A percentile compares a stretch with the other conserved stretches of the same genome.
Conservation (phyloP, 352 stramenopile genomes). For the Globisporangium apiculatum region DNA sequence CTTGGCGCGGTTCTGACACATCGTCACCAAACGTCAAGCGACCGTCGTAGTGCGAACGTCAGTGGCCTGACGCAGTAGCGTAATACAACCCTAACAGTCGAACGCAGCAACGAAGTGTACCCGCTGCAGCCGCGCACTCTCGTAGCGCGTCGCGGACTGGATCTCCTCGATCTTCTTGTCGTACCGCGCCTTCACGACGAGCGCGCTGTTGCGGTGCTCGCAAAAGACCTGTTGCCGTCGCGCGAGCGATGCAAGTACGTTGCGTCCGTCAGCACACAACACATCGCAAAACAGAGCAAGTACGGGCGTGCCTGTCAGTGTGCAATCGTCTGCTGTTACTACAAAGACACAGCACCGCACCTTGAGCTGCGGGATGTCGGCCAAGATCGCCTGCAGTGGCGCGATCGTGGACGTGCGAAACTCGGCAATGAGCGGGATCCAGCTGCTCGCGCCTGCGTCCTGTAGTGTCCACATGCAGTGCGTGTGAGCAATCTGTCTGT, state of each 20-base stretch:
- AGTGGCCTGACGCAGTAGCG: too few species aligned
- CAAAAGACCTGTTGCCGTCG: conserved; percentile 31
- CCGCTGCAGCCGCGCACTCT: conserved; percentile 39
- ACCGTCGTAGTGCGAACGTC: too few species aligned
- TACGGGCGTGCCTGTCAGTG: not conserved
- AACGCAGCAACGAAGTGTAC: conserved; percentile 14
- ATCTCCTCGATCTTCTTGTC: conserved; percentile 55
- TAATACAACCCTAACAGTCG: too few species aligned
- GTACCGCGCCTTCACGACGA: conserved; percentile 49
- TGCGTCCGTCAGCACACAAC: not conserved
- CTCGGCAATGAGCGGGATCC: conserved; percentile 28
- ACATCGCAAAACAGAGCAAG: not conserved
- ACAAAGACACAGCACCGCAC: conserved; percentile 8
- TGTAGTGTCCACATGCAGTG: too few species aligned
- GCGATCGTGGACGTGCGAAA: conserved; percentile 51
- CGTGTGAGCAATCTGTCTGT: not conserved
- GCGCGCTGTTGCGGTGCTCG: conserved; percentile 58
- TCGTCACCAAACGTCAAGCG: not conserved
- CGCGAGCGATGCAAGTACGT: not conserved
- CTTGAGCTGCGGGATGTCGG: conserved; percentile 46
- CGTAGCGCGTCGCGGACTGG: conserved; percentile 27
- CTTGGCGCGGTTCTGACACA: conserved; percentile 55
- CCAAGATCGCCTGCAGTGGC: conserved; percentile 51
- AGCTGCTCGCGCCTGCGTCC: conserved; percentile 8
- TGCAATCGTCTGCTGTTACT: not conserved